Evolutionary conservation across 306 rosid genomes (phyloP).

Genomic region (Trifolium pratense): DNA sequence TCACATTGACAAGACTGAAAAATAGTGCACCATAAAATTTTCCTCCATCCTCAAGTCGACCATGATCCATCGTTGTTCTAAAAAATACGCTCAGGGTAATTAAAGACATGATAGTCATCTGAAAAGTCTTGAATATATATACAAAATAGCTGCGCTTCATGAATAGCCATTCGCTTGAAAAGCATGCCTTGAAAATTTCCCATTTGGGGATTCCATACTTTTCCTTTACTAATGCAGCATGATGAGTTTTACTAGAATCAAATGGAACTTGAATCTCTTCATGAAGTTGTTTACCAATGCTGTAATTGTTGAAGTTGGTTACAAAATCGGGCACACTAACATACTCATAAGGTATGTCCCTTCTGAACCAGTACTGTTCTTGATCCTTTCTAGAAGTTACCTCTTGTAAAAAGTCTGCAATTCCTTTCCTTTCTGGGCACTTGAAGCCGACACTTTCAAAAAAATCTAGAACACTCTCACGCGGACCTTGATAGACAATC

Average conservation of each 20-base stretch:
- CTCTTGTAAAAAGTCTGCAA: slow-evolving; percentile 74
- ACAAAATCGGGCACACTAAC: slow-evolving; percentile 58
- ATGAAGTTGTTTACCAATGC: slow-evolving; percentile 44
- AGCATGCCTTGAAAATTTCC: slow-evolving; percentile 73
- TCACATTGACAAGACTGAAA: slow-evolving; percentile 64
- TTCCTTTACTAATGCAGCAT: slow-evolving; percentile 56
- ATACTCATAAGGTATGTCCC: slow-evolving; percentile 54
- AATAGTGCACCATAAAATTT: slow-evolving; percentile 64
- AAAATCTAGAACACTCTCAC: slow-evolving; percentile 54
- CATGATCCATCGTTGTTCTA: slow-evolving; percentile 62
- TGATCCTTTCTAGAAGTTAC: slow-evolving; percentile 78
- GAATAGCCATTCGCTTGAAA: slow-evolving; percentile 72
- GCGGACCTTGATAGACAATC: slow-evolving; percentile 71
- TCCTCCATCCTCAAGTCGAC: slow-evolving; percentile 61
- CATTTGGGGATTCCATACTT: slow-evolving; percentile 64
- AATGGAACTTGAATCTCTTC: slow-evolving; percentile 52
- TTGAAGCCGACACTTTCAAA: slow-evolving; percentile 60
- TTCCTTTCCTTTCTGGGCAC: slow-evolving; percentile 77
- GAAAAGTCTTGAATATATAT: slow-evolving; percentile 68
- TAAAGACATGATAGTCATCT: slow-evolving; percentile 55
- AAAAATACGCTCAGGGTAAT: slow-evolving; percentile 67
- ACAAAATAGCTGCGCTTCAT: slow-evolving; percentile 66
- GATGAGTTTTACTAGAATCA: slow-evolving; percentile 50
- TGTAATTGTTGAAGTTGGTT: slow-evolving; percentile 46
- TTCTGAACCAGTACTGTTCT: slow-evolving; percentile 68